A percentile compares a stretch with the other conserved stretches of the same genome.
Evolutionary conservation across 352 stramenopile species (phyloP).

Genomic region (Phytophthora sp.): DNA sequence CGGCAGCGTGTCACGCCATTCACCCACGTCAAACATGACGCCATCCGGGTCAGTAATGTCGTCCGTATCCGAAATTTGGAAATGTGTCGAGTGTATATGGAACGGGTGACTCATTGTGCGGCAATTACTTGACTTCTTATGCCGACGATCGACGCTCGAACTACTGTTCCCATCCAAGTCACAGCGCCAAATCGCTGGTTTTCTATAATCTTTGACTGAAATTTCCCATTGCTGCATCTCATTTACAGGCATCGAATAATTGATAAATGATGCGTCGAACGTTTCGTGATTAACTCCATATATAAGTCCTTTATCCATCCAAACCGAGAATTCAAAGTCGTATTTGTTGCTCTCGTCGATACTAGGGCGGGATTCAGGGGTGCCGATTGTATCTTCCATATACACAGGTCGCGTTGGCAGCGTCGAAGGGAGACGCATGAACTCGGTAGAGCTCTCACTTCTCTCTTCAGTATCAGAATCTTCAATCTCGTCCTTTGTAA

Average conservation of each 20-base stretch:
- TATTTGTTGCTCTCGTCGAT: slow-evolving; percentile 56
- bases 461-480: slow-evolving; percentile 20
- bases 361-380: slow-evolving; percentile 14
- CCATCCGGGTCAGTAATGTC: slow-evolving; percentile 53
- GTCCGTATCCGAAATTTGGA: slow-evolving; percentile 63
- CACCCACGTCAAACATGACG: slow-evolving; percentile 61
- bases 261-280: slow-evolving; percentile 50
- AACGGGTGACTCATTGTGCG: slow-evolving; percentile 82
- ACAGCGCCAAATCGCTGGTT: slow-evolving; percentile 36
- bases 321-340: slow-evolving; percentile 78
- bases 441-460: slow-evolving; percentile 13
- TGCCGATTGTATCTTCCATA: slow-evolving; percentile 51
- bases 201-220: slow-evolving; percentile 61
- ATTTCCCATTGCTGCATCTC: slow-evolving; percentile 76
- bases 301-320: slow-evolving; percentile 56
- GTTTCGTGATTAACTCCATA: slow-evolving; percentile 75
- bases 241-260: slow-evolving; percentile 74
- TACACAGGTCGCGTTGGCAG: slow-evolving; percentile 64
- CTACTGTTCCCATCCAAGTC: slow-evolving; percentile 41
- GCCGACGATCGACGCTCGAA: slow-evolving; percentile 20
- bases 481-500: slow-evolving; percentile 27
- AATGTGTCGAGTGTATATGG: slow-evolving; percentile 82
- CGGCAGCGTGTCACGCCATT: slow-evolving; percentile 83
- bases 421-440: slow-evolving; percentile 41
- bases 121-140: slow-evolving; percentile 42